These are phyloP conservation scores for Prinsepia uniflora DNA, from an alignment of 306 rosid genomes.

Conservation along the genomic window DNA sequence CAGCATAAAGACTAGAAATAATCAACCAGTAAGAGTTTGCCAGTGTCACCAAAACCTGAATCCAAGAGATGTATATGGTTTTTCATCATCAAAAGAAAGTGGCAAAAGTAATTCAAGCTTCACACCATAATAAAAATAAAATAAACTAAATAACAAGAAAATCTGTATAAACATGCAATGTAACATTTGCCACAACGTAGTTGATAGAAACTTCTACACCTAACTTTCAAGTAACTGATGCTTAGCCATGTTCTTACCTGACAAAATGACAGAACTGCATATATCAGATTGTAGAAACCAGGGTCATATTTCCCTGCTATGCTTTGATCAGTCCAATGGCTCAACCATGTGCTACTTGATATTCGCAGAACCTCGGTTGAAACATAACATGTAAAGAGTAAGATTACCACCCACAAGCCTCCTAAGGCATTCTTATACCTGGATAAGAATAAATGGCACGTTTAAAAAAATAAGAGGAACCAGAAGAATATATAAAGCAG, in stretches of 20 bases:
- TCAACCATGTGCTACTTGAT: conserved; percentile 93
- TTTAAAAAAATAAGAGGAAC: not conserved
- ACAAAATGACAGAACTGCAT: conserved; percentile 68
- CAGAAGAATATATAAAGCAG: not conserved
- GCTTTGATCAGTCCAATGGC: conserved; percentile 70
- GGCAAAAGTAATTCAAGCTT: conserved; percentile 1
- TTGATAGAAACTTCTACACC: conserved; percentile 45
- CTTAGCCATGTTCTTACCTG: conserved; percentile 48
- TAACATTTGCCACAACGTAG: conserved; percentile 23
- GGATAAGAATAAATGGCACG: conserved; percentile 7
- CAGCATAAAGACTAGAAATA: conserved; percentile 78
- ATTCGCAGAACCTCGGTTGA: conserved; percentile 70
- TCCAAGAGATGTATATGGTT: conserved; percentile 15
- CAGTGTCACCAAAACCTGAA: conserved; percentile 72
- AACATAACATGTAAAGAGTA: conserved; percentile 66
- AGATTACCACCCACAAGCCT: conserved; percentile 69
- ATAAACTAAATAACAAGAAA: not conserved
- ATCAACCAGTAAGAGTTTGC: conserved; percentile 79
- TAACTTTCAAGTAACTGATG: not conserved
- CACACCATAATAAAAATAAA: not conserved
- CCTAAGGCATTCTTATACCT: conserved; percentile 85
- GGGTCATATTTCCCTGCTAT: conserved; percentile 34
- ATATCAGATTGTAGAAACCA: conserved; percentile 62
- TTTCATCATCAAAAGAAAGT: not conserved
- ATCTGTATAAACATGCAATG: not conserved